Base-by-base conservation (phyloP, 2,329 filamentous ascomycete species). In the Chrysosporium queenslandicum region DNA sequence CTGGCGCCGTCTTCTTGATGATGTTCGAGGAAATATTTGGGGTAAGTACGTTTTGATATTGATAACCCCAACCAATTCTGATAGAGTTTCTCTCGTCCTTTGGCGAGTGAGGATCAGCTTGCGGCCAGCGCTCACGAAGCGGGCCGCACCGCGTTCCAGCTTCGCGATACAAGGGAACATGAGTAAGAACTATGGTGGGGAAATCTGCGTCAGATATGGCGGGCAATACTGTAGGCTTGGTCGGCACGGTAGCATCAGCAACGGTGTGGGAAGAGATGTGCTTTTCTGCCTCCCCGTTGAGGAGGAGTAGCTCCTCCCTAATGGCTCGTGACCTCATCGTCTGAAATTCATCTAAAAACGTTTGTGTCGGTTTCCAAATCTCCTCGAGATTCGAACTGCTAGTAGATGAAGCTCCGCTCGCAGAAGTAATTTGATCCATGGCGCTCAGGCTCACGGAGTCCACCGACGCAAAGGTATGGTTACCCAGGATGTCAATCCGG, bases 1-100 rank as follows among this genome's bases (percentile, higher is more conserved):
- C 80, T 56, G 68, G 63, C 0, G 88, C 89, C 30, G 95, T 76
- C 57, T 83, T 86, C 55, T 83, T 77, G 39, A 95, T 73, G 34
- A 98, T 74, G 48, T 83, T 81, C 42, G 81, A 76, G 0, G 90
- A 92, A 59, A 96, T 81, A 1, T 80, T 76, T 46, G 84, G 80
- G 47, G 79, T 85, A 23, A 98, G 79, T 2, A 96, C 91, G 61
- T 96, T 98, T 66, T 97, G 91, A 64, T 98, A 98, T 66, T 98
- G 92, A 64, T 96, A 96, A 12, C 92, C 92, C 14, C 75, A 77
- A 8, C 79, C 73, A 14, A 98, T 81, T 2, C 78, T 77, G 54
- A 98, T 86, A 21, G 90, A 82, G 58, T 92, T 94, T 52, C 80
- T 77, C 43, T 86, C 75, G 61, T 94, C 87, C 2, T 72, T 66